These are phyloP conservation scores for Pythium monospermum DNA, from an alignment of 352 stramenopile species.

Conservation along the genomic window DNA sequence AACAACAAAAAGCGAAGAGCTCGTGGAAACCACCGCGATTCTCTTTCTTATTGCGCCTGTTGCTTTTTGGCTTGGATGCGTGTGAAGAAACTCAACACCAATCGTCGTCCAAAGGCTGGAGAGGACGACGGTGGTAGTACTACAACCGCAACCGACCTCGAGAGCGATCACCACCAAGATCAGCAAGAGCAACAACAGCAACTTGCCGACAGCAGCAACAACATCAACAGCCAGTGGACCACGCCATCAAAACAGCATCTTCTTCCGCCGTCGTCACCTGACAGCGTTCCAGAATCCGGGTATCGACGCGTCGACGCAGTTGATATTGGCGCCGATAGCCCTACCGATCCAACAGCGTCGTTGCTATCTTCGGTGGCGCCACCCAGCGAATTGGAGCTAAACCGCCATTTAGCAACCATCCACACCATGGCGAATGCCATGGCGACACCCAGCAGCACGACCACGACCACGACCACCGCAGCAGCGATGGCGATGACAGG, in stretches of 20 bases:
- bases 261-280: not conserved
- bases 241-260: conserved; percentile 7
- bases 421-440: not conserved
- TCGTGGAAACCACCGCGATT: too few relatives aligned
- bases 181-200: not conserved
- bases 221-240: conserved; percentile 12
- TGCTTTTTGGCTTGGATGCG: conserved; percentile 35
- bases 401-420: not conserved
- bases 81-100: conserved; percentile 73
- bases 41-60: not conserved
- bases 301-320: conserved; percentile 9
- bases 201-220: conserved; percentile 6
- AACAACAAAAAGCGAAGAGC: too few relatives aligned
- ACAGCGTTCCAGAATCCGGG: not conserved
- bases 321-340: conserved; percentile 15
- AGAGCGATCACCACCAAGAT: conserved; percentile 41
- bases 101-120: conserved; percentile 54
- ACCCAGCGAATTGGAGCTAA: conserved; percentile 11
- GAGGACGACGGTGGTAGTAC: conserved; percentile 60
- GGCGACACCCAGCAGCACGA: not conserved
- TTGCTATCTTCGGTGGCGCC: conserved; percentile 2
- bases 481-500: too few relatives aligned
- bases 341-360: conserved; percentile 15
- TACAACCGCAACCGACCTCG: too few relatives aligned
- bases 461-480: not conserved